Conservation (phyloP, 2,329 filamentous ascomycete genomes). For the Xylaria sp. region DNA sequence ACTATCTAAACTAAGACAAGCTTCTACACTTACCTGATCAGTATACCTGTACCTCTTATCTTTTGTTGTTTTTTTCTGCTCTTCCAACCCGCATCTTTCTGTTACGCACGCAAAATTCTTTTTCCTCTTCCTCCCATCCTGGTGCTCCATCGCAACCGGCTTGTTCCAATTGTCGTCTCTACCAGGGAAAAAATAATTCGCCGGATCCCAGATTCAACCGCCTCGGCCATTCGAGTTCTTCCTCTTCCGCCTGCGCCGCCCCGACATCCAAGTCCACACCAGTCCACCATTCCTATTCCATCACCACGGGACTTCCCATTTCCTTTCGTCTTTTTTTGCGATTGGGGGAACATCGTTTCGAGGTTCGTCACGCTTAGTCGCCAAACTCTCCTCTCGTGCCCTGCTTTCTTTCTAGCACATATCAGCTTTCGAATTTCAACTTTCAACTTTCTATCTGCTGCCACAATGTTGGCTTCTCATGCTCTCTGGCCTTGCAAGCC, state of each 20-base stretch:
- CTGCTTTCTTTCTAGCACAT: background rate
- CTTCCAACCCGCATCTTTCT: background rate
- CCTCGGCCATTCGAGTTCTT: conserved; percentile 39
- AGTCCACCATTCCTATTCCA: background rate
- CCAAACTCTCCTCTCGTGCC: conserved; percentile 4
- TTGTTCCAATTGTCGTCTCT: conserved; percentile 24
- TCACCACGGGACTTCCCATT: background rate
- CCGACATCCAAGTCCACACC: conserved; percentile 15
- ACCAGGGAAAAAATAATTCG: conserved; percentile 40
- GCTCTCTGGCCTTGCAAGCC: background rate
- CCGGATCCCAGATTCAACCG: conserved; percentile 31
- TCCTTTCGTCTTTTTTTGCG: conserved; percentile 13
- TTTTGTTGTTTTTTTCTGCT: background rate
- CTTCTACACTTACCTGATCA: too few species aligned
- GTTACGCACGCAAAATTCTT: conserved; percentile 45
- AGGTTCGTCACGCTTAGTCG: conserved; percentile 33
- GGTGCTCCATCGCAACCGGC: conserved; percentile 24
- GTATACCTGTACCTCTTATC: too few species aligned
- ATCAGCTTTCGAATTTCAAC: background rate
- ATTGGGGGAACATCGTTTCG: conserved; percentile 26
- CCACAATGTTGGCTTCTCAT: conserved; percentile 8
- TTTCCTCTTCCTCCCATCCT: conserved; percentile 41
- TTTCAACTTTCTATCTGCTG: background rate
- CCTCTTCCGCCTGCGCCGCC: conserved; percentile 37
- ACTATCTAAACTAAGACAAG: too few species aligned